These are phyloP conservation scores for Aureobasidium sp. DNA, from an alignment of 2,329 filamentous ascomycete genomes.

Conservation along the genomic window DNA sequence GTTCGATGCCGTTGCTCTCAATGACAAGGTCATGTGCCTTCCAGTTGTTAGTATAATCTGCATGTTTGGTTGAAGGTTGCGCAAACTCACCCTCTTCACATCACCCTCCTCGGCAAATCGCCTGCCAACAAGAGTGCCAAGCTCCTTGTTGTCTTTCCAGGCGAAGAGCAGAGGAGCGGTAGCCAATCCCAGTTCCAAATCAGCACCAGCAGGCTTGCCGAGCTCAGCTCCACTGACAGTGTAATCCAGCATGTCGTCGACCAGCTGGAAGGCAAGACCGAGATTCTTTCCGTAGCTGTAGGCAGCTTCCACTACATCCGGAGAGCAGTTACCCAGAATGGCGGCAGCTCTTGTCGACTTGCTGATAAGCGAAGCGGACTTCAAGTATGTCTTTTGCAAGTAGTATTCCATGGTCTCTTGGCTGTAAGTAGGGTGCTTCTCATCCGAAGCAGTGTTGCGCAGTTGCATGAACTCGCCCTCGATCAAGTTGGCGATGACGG, in stretches of 20 bases:
- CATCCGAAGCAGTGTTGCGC: constrained; percentile 88
- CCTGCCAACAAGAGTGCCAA: constrained; percentile 82
- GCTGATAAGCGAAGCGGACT: constrained; percentile 90
- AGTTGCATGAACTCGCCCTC: constrained; percentile 99
- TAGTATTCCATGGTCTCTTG: constrained; percentile 91
- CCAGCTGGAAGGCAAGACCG: constrained; percentile 90
- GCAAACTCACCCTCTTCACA: constrained; percentile 63
- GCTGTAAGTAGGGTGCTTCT: constrained; percentile 75
- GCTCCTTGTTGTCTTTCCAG: constrained; percentile 71
- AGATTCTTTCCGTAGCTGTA: constrained; percentile 91
- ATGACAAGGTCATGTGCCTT: constrained; percentile 83
- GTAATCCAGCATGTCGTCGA: constrained; percentile 97
- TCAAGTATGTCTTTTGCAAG: constrained; percentile 95
- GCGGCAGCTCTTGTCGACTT: constrained; percentile 91
- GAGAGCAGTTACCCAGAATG: constrained; percentile 69
- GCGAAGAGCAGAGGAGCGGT: constrained; percentile 93
- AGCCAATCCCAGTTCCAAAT: constrained; percentile 85
- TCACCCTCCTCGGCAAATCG: constrained; percentile 83
- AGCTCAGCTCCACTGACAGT: constrained; percentile 77
- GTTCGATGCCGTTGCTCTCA: constrained; percentile 78
- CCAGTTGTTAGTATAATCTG: constrained; percentile 21
- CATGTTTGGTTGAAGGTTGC: background rate
- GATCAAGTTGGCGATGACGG: constrained; percentile 93
- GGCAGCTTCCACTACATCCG: constrained; percentile 77
- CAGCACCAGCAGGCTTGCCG: constrained; percentile 90